These are phyloP conservation scores for Comarum palustre DNA, from an alignment of 306 rosid species.

Conservation along the genomic window DNA sequence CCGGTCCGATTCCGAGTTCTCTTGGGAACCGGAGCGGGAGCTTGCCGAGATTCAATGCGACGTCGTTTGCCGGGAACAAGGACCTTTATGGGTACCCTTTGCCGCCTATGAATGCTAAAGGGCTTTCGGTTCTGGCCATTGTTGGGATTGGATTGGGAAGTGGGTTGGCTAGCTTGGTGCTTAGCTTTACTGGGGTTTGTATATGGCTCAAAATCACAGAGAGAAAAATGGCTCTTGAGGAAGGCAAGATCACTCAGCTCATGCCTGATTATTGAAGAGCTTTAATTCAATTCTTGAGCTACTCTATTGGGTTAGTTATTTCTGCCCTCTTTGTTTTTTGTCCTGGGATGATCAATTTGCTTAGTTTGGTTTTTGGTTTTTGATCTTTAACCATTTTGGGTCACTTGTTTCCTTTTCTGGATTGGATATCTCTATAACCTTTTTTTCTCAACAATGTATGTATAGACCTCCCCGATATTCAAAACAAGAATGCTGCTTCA, in stretches of 20 bases:
- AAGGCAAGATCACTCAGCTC: conserved; percentile 73
- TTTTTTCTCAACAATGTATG: conserved; percentile 34
- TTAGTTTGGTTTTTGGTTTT: conserved; percentile 4
- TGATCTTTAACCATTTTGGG: conserved; percentile 25
- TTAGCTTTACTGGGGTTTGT: conserved; percentile 88
- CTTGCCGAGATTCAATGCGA: conserved; percentile 67
- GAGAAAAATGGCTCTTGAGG: conserved; percentile 66
- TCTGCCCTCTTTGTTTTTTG: conserved; percentile 30
- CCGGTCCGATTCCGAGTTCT: conserved; percentile 75
- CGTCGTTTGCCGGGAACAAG: conserved; percentile 69
- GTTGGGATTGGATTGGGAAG: conserved; percentile 96
- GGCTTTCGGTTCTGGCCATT: conserved; percentile 76
- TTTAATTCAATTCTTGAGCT: conserved; percentile 34
- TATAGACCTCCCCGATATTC: conserved; percentile 10
- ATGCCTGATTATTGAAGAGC: conserved; percentile 81
- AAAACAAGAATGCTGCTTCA: conserved; percentile 19
- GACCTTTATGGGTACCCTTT: conserved; percentile 92
- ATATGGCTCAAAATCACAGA: conserved; percentile 87
- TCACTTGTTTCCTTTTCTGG: conserved; percentile 4
- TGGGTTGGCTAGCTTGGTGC: conserved; percentile 75
- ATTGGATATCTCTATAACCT: conserved; percentile 6
- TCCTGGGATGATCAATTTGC: neutral
- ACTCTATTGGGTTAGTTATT: conserved; percentile 28
- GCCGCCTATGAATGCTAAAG: conserved; percentile 53
- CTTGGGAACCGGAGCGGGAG: conserved; percentile 61